phyloP scores from a whole-genome alignment of 2,329 filamentous ascomycete genomes.

The Diaporthe velutina region DNA sequence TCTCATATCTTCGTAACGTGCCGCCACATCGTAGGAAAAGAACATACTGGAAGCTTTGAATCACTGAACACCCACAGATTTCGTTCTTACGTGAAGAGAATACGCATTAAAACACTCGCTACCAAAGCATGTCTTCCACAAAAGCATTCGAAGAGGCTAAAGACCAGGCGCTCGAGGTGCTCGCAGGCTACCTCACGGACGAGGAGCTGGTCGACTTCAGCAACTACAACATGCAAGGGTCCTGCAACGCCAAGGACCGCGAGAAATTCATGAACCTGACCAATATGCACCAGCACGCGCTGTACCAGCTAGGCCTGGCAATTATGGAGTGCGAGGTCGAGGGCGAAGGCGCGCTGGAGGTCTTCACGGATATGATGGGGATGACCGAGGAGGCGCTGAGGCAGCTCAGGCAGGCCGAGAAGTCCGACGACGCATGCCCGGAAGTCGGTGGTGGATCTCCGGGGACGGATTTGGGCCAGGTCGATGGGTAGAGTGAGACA shows the following conservation, averaged over 20 bases:
- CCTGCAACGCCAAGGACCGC: not conserved
- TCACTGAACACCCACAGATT: rapidly evolving
- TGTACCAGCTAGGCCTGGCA: slow-evolving; percentile 4
- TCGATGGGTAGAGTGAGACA: not conserved
- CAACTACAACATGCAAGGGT: not conserved
- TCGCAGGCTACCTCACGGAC: not conserved
- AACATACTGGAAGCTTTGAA: not conserved
- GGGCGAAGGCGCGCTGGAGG: slow-evolving; percentile 20
- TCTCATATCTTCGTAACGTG: not conserved
- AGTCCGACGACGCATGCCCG: not conserved
- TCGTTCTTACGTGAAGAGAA: not conserved
- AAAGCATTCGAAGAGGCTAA: not conserved
- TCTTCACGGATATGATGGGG: not conserved
- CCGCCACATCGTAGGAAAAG: too few species aligned
- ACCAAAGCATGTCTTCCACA: not conserved
- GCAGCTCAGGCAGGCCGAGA: not conserved
- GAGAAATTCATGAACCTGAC: not conserved
- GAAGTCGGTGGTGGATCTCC: slow-evolving; percentile 22
- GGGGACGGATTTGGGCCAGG: not conserved
- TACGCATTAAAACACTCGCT: not conserved
- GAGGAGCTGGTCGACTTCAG: slow-evolving; percentile 13
- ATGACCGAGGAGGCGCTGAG: slow-evolving; percentile 17
- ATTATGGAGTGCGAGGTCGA: not conserved
- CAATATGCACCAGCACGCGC: slow-evolving; percentile 17
- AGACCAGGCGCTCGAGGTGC: slow-evolving; percentile 14